Evolutionary conservation across 192 early-diverging fungal species (phyloP).

Genomic region (Allomyces macrogynus): DNA sequence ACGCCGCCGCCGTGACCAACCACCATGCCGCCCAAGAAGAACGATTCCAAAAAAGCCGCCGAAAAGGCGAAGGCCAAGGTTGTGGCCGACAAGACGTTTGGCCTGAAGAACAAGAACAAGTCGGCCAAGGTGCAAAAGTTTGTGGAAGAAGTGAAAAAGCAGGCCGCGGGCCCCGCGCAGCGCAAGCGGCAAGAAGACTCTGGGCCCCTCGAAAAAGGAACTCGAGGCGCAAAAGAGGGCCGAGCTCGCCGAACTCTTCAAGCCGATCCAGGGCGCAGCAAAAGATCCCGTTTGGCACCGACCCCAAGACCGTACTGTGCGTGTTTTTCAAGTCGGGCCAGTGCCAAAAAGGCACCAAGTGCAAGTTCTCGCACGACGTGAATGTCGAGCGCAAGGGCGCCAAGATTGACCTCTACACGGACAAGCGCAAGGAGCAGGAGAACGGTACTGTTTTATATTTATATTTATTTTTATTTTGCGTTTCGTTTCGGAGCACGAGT

Average conservation of each 20-base stretch:
- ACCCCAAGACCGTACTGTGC: conserved; percentile 91
- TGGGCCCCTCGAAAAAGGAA: conserved; percentile 35
- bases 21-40: conserved; percentile 63
- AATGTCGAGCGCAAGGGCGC: conserved; percentile 69
- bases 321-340: conserved; percentile 74
- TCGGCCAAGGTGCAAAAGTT: conserved; percentile 75
- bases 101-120: conserved; percentile 97
- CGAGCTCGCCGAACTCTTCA: conserved; percentile 78
- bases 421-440: conserved; percentile 43
- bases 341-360: conserved; percentile 77
- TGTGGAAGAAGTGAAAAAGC: conserved; percentile 76
- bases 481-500: too few relatives aligned
- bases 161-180: conserved; percentile 31
- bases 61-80: conserved; percentile 53
- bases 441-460: too few relatives aligned
- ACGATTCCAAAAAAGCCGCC: conserved; percentile 30
- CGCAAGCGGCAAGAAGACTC: too few relatives aligned
- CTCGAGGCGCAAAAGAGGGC: conserved; percentile 71
- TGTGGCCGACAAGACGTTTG: conserved; percentile 94
- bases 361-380: conserved; percentile 95
- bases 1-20: neutral
- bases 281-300: conserved; percentile 94
- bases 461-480: too few relatives aligned
- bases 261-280: conserved; percentile 60
- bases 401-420: conserved; percentile 89